A percentile compares a stretch with the other conserved stretches of the same genome.
Conservation (phyloP, 768 basidiomycete genomes). For the Podaxis carcinomalis region DNA sequence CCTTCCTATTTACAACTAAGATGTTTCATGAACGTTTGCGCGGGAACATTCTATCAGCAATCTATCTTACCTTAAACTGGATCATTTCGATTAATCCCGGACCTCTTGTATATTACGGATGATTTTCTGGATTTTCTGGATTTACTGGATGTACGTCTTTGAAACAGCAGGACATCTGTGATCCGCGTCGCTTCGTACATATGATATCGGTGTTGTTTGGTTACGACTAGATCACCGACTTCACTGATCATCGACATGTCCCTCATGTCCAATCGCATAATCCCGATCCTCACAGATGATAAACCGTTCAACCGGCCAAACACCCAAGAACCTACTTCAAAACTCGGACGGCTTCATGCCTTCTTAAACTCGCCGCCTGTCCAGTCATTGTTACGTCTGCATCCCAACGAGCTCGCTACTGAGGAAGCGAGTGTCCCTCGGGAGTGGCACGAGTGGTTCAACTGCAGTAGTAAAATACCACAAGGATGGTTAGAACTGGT, state of each 20-base stretch:
- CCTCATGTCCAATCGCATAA: not conserved
- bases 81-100: not conserved
- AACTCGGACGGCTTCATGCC: not conserved
- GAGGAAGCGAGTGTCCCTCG: not conserved
- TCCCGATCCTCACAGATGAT: not conserved
- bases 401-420: constrained; percentile 5
- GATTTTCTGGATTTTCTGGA: not conserved
- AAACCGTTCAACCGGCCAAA: not conserved
- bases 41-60: not conserved
- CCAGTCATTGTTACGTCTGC: not conserved
- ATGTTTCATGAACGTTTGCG: not conserved
- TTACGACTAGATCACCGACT: not conserved
- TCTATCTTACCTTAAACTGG: not conserved
- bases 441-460: not conserved
- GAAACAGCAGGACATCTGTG: not conserved
- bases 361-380: not conserved
- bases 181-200: not conserved
- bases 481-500: constrained; percentile 4
- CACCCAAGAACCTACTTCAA: not conserved
- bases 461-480: not conserved
- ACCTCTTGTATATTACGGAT: not conserved
- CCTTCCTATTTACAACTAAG: constrained; percentile 66
- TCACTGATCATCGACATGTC: no score
- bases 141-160: not conserved
- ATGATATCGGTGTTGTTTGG: not conserved